phyloP scores from a whole-genome alignment of 805 yeast genomes.

The Pichia nakasei region DNA sequence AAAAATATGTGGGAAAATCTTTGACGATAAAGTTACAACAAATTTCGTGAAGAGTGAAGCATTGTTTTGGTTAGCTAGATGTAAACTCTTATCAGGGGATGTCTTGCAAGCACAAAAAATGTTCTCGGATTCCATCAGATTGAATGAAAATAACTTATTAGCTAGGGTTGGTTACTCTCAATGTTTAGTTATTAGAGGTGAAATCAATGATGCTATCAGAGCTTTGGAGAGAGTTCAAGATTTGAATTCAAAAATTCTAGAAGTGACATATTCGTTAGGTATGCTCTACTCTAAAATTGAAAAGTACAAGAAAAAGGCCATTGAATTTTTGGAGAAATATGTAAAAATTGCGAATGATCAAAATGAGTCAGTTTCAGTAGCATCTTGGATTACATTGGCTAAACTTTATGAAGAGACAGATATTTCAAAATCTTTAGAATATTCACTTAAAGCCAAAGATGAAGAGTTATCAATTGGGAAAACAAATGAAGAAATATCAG shows the following conservation, averaged over 20 bases:
- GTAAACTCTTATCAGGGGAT: conserved; percentile 51
- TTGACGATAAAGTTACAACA: conserved; percentile 31
- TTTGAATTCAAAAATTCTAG: conserved; percentile 58
- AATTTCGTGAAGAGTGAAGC: conserved; percentile 48
- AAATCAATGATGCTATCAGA: conserved; percentile 74
- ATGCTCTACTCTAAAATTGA: conserved; percentile 49
- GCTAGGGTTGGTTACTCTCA: conserved; percentile 83
- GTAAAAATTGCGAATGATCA: conserved; percentile 48
- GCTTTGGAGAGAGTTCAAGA: conserved; percentile 71
- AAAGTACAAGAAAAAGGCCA: conserved; percentile 40
- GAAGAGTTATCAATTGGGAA: conserved; percentile 32
- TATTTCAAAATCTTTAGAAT: conserved; percentile 55
- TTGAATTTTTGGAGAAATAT: conserved; percentile 60
- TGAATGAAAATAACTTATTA: conserved; percentile 54
- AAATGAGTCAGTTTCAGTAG: conserved; percentile 49
- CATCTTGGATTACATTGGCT: conserved; percentile 63
- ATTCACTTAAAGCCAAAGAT: conserved; percentile 39
- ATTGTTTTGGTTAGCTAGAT: conserved; percentile 80
- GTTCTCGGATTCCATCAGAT: conserved; percentile 63
- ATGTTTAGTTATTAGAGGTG: conserved; percentile 65
- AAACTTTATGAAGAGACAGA: conserved; percentile 61
- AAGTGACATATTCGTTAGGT: conserved; percentile 71
- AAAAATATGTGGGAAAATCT: conserved; percentile 44
- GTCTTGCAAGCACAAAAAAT: conserved; percentile 59
- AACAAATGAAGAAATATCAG: conserved; percentile 37